Evolutionary conservation across 805 yeast species (phyloP), one percentile per base, ranked within the genome.

Genomic region (Candida ficus): DNA sequence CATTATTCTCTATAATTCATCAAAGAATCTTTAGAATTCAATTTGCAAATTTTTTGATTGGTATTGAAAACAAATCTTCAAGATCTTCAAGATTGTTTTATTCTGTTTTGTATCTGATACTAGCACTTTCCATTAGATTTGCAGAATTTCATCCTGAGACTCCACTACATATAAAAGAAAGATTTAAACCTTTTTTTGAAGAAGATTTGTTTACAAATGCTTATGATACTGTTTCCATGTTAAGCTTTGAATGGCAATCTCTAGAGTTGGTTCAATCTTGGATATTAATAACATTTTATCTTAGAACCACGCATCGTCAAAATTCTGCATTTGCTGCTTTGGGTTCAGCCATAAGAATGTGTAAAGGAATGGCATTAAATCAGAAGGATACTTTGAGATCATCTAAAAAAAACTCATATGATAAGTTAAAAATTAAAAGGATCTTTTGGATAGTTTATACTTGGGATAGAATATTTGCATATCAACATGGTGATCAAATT

Each of bases 371-470:
- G 76, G 63, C 71, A 6, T 44, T 72, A 26, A 63, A 65, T 42
- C 43, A 61, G 36, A 60, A 61, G 29, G 35, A 50, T 27, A 47
- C 54, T 16, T 63, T 63, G 2, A 41, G 41, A 30, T 23, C 26
- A 23, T n/a, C n/a, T n/a, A 37, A 52, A 25, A 54, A 18, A 35
- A 46, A 29, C 32, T 31, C 36, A 4, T 66, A 46, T 52, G 80
- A 76, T 44, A 52, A 46, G n/a, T 42, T 66, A 10, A 77, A 77
- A 50, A 69, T 75, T 1, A 62, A 62, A 47, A 62, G 82, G 35
- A 66, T 78, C 1, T 79, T 74, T 52, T 78, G 80, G 78, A 46
- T 69, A 17, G 73, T 72, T 8, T 79, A 70, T 49, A 66, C 75
- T 1, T 61, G 75, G 60, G 86, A 79, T 50, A 63, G 78, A 44